Evolutionary conservation across 805 yeast species (phyloP), one percentile per base, ranked within the genome.

Genomic region (Saturnispora ahearnii): DNA sequence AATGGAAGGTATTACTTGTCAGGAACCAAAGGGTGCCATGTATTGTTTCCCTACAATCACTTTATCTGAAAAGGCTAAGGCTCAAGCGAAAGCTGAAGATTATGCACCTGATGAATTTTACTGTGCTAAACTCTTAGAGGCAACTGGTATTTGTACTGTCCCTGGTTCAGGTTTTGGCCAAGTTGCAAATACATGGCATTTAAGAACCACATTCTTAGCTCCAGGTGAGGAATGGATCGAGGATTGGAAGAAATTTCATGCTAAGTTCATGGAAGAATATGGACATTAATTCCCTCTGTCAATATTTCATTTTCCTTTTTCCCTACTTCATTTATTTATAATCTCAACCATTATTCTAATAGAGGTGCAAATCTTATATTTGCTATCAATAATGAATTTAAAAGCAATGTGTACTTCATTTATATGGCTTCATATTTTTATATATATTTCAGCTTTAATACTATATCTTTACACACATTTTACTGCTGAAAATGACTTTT

Each of bases 91-190:
- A 49, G 71, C 73, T 49, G 61, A 64, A 30, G 79, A 78, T 24
- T 62, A 79, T 59, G 71, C 76, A 41, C 84, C 95, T 21, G 99
- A 93, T 65, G 96, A 86, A 64, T 79, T 85, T 55, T 93, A 93
- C 71, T 90, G 97, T 67, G 73, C 84, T 63, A 83, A 84, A 57
- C 72, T 93, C 52, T 74, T 93, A 57, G 91, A 91, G 56, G 66
- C 70, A 44, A 89, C 99, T 6, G 99, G 99, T 58, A 88, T 93
- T 53, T 93, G 99, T 69, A 87, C 95, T 41, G 95, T 93, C 54
- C 98, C 99, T 30, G 99, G 99, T 38, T 81, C 88, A 32, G 99
- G 99, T 0, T 93, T 93, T 60, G 97, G 98, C 31, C 99, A 93
- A 69, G 84, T 74, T 44, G 82, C 81, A 44, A 95, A 88, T 21